A percentile compares a stretch with the other conserved stretches of the same genome.
phyloP scores from a whole-genome alignment of 2,329 filamentous ascomycete species.

The Diaporthe eres region DNA sequence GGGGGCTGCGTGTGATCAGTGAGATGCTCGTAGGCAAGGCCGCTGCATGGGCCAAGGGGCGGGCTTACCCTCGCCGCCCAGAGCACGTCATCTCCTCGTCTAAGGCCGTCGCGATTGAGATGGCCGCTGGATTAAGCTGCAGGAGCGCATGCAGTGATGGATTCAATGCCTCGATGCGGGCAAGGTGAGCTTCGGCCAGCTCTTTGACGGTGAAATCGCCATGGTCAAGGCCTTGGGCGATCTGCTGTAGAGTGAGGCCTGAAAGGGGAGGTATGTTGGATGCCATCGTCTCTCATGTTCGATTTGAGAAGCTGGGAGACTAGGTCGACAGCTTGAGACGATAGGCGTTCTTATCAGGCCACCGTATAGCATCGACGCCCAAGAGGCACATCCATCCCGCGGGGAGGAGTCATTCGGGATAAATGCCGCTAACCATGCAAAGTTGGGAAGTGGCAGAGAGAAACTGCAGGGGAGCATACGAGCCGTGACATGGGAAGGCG shows the following conservation, averaged over 20 bases:
- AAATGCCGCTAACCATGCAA: background rate
- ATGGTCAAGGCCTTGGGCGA: slow-evolving; percentile 1
- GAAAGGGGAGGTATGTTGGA: background rate
- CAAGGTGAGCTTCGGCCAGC: background rate
- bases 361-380: background rate
- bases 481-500: background rate
- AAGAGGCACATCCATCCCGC: background rate
- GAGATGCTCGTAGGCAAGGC: background rate
- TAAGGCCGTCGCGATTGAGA: background rate
- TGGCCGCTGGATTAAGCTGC: background rate
- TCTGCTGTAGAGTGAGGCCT: background rate
- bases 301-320: background rate
- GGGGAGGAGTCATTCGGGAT: too few species aligned
- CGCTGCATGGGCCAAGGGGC: too few species aligned
- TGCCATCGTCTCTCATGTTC: background rate
- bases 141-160: background rate
- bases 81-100: background rate
- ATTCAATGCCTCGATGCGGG: background rate
- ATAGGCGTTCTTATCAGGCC: too few species aligned
- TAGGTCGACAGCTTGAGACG: background rate
- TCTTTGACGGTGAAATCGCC: slow-evolving; percentile 4
- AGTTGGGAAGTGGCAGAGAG: background rate
- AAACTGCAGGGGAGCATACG: background rate
- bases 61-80: background rate
- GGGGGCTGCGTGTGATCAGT: background rate